Evolutionary conservation across 129 eudicot genomes (phyloP).

Genomic region (Solidago caesia): DNA sequence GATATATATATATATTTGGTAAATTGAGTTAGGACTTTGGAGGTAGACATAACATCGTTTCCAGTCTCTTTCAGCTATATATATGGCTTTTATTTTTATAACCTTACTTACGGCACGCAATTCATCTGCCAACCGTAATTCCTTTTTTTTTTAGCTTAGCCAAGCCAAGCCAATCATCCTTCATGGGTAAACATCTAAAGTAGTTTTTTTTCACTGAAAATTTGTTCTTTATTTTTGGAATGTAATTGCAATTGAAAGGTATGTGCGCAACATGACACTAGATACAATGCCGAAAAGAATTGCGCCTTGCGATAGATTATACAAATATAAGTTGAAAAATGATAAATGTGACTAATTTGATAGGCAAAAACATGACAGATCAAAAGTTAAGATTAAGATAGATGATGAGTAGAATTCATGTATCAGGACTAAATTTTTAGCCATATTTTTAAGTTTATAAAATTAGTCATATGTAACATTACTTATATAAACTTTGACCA

Average conservation of each 20-base stretch:
- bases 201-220: neutral
- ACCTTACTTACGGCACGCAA: neutral
- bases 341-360: no score
- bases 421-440: no score
- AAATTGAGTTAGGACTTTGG: neutral
- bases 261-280: no score
- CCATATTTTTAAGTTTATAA: no score
- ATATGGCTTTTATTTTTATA: neutral
- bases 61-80: neutral
- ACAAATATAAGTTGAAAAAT: no score
- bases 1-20: neutral
- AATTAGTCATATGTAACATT: no score
- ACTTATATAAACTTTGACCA: no score
- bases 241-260: neutral
- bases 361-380: no score
- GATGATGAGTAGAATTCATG: no score
- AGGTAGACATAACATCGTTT: neutral
- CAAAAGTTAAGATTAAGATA: no score
- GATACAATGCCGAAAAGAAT: no score
- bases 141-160: neutral
- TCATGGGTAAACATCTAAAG: neutral
- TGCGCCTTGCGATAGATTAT: no score
- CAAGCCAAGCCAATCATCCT: neutral
- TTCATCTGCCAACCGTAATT: neutral
- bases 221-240: neutral